Evolutionary conservation across 768 basidiomycete genomes (phyloP).

Genomic region (Lyophyllum decastes): DNA sequence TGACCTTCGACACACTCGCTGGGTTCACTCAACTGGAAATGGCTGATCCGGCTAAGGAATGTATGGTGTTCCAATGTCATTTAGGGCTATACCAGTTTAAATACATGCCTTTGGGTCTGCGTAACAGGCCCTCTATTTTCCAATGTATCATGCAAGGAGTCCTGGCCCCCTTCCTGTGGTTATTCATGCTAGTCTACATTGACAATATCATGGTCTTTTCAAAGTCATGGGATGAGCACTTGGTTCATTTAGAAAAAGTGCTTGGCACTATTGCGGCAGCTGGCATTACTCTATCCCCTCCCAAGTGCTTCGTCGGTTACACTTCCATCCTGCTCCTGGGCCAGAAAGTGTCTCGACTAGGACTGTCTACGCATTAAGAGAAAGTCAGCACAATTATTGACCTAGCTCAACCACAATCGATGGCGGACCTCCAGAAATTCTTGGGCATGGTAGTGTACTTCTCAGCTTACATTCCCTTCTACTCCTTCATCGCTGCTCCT

Average conservation of each 20-base stretch:
- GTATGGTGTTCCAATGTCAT: slow-evolving; percentile 39
- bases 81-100: slow-evolving; percentile 40
- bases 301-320: slow-evolving; percentile 36
- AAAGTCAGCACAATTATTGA: slow-evolving; percentile 36
- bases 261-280: slow-evolving; percentile 25
- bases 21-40: slow-evolving; percentile 43
- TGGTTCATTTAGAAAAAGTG: slow-evolving; percentile 29
- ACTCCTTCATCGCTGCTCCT: slow-evolving; percentile 32
- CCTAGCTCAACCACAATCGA: slow-evolving; percentile 25
- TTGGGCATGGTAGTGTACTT: slow-evolving; percentile 41
- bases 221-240: slow-evolving; percentile 26
- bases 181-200: slow-evolving; percentile 41
- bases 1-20: slow-evolving; percentile 34
- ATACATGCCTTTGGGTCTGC: slow-evolving; percentile 40
- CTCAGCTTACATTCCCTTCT: slow-evolving; percentile 35
- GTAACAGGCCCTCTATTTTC: slow-evolving; percentile 39
- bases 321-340: slow-evolving; percentile 35
- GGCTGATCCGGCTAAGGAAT: slow-evolving; percentile 24
- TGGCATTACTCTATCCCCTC: slow-evolving; percentile 32
- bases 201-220: slow-evolving; percentile 43
- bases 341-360: slow-evolving; percentile 39
- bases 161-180: slow-evolving; percentile 35
- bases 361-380: slow-evolving; percentile 36
- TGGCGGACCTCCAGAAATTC: slow-evolving; percentile 30
- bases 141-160: slow-evolving; percentile 42